Base-by-base conservation (phyloP, 441 rosid species). In the Aquilaria agallochum region DNA sequence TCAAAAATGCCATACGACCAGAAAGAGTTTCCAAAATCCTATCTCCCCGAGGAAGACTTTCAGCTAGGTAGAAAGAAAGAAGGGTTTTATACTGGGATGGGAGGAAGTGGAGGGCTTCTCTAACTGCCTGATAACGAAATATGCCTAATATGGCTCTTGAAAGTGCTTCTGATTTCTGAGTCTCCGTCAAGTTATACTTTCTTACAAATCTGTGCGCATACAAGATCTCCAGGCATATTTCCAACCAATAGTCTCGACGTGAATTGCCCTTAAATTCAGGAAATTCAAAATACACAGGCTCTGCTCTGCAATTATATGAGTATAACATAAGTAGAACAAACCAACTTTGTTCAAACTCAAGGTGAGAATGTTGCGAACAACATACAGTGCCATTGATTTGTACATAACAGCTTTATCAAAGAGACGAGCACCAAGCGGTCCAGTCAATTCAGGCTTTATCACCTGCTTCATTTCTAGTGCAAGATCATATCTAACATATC, bases 401-500 rank as follows among this genome's bases (percentile, higher is more conserved):
- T 86, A 92, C 96, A 90, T 86, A 72, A 92, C 90, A 67, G 96
- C 98, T 76, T 88, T 92, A 72, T 92, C 97, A 70, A 92, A 92
- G 59, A 92, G 83, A 56, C 98, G 92, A 79, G 97, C 96, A 53
- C 98, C 98, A 79, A 90, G 64, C 51, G 96, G 98, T 66, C 96
- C 98, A 57, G 96, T 92, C 74, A 88, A 71, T 69, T 89, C 98
- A 58, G 98, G 90, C 78, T 78, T 90, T 64, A 92, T 73, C 75
- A 92, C 90, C 75, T 90, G 98, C 79, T 88, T 86, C 72, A 74
- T 56, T 66, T 88, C 92, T 36, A 58, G 74, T 49, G 76, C 85
- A 59, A 93, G 89, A 78, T 93, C 96, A 77, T 88, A 93, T 73
- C 83, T 77, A 57, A 72, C 87, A 62, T 94, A 80, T 75, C 85